Percentiles rank a stretch among this genome's conserved stretches.
These are phyloP conservation scores for Xylaria sp. DNA, from an alignment of 2,329 filamentous ascomycete genomes.

Conservation along the genomic window DNA sequence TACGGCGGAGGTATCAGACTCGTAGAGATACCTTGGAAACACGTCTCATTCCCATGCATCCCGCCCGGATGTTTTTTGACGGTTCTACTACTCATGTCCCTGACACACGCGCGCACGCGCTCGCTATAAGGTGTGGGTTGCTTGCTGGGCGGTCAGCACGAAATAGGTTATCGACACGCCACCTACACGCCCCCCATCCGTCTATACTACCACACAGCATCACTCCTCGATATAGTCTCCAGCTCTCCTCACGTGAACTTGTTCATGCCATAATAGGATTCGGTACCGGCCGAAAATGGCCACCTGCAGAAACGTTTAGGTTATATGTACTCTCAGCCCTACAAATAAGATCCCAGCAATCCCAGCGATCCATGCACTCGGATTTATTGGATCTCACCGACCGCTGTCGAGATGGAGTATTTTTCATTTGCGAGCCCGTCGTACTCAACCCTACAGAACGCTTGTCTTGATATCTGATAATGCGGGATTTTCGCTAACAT, in stretches of 20 bases:
- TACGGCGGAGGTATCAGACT: slow-evolving; percentile 22
- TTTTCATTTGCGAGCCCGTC: not conserved
- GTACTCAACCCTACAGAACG: not conserved
- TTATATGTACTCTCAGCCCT: slow-evolving; percentile 40
- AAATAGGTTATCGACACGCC: slow-evolving; percentile 20
- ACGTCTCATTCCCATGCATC: slow-evolving; percentile 23
- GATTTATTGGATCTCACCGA: slow-evolving; percentile 19
- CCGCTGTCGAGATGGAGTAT: not conserved
- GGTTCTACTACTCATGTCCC: slow-evolving; percentile 15
- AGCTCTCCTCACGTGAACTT: slow-evolving; percentile 45
- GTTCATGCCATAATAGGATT: slow-evolving; percentile 42
- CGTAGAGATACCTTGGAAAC: slow-evolving; percentile 34
- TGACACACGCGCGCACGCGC: slow-evolving; percentile 19
- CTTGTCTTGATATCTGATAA: not conserved
- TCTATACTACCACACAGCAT: slow-evolving; percentile 14
- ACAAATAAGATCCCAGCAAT: slow-evolving; percentile 35
- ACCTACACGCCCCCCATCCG: slow-evolving; percentile 4
- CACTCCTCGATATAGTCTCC: slow-evolving; percentile 36
- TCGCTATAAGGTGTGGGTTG: slow-evolving; percentile 24
- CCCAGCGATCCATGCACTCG: slow-evolving; percentile 33
- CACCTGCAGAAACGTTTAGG: slow-evolving; percentile 46
- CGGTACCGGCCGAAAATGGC: slow-evolving; percentile 43
- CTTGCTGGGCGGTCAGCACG: slow-evolving; percentile 23
- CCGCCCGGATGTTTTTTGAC: slow-evolving; percentile 38
- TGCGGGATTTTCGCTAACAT: not conserved